A percentile compares a stretch with the other conserved stretches of the same genome.
These are phyloP conservation scores for Alternaria consortialis DNA, from an alignment of 2,329 filamentous ascomycete species.

Conservation along the genomic window DNA sequence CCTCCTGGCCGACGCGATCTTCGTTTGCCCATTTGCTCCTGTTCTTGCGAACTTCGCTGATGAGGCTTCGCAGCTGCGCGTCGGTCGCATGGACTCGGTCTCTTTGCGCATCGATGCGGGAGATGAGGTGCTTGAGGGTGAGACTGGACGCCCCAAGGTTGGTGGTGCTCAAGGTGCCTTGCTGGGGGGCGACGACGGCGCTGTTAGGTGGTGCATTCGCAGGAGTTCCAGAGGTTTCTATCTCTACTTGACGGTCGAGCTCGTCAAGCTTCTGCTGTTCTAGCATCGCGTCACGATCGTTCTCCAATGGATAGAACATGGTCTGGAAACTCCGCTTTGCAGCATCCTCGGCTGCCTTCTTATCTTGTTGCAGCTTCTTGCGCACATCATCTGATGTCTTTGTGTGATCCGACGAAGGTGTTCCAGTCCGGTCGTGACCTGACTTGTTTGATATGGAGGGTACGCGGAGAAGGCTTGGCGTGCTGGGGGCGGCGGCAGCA, in stretches of 20 bases:
- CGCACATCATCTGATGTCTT: conserved; percentile 87
- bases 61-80: conserved; percentile 86
- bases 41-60: conserved; percentile 98
- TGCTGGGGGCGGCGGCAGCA: conserved; percentile 65
- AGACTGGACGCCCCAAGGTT: conserved; percentile 96
- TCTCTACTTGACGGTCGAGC: conserved; percentile 93
- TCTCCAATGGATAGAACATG: conserved; percentile 93
- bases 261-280: conserved; percentile 98
- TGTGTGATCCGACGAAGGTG: conserved; percentile 63
- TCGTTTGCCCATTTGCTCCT: conserved; percentile 99
- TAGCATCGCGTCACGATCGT: conserved; percentile 94
- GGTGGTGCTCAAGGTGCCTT: conserved; percentile 89
- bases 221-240: conserved; percentile 80
- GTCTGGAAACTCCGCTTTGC: conserved; percentile 92
- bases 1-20: conserved; percentile 96
- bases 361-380: conserved; percentile 91
- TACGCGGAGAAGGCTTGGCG: conserved; percentile 70
- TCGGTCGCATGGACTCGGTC: conserved; percentile 91
- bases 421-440: conserved; percentile 66
- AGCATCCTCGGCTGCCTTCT: conserved; percentile 87
- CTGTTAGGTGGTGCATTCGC: conserved; percentile 60
- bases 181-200: conserved; percentile 67
- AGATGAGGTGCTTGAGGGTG: conserved; percentile 95
- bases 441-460: conserved; percentile 71
- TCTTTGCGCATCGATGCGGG: conserved; percentile 91